Conservation (phyloP, 2,329 filamentous ascomycete species). For the Verticillium longisporum region DNA sequence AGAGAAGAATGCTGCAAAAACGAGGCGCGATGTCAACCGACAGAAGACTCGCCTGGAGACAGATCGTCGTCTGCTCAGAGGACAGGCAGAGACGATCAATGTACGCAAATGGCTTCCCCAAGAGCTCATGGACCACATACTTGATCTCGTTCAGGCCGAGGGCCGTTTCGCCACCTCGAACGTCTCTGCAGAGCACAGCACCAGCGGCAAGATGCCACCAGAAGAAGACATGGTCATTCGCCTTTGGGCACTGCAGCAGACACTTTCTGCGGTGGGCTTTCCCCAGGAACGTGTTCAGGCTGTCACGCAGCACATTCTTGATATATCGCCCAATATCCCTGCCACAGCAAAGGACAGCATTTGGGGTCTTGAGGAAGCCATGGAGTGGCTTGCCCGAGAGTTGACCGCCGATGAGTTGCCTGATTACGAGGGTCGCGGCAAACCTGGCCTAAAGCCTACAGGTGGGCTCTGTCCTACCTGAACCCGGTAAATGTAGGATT, state of each 20-base stretch:
- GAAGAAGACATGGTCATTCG: slow-evolving; percentile 76
- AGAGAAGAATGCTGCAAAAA: slow-evolving; percentile 75
- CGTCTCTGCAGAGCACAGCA: slow-evolving; percentile 31
- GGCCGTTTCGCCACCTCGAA: slow-evolving; percentile 49
- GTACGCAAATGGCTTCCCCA: slow-evolving; percentile 72
- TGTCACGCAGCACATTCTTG: slow-evolving; percentile 59
- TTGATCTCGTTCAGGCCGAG: slow-evolving; percentile 66
- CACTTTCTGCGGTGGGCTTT: slow-evolving; percentile 64
- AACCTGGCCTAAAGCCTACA: slow-evolving; percentile 25
- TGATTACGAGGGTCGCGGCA: slow-evolving; percentile 54
- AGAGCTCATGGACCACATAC: slow-evolving; percentile 70
- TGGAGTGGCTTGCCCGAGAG: slow-evolving; percentile 86
- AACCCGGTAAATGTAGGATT: neutral
- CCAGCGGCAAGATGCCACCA: slow-evolving; percentile 45
- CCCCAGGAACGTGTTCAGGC: slow-evolving; percentile 54
- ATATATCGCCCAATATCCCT: slow-evolving; percentile 57
- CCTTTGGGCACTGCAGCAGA: slow-evolving; percentile 78
- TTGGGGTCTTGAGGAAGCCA: slow-evolving; percentile 80
- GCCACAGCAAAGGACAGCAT: slow-evolving; percentile 55
- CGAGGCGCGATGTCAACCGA: slow-evolving; percentile 69
- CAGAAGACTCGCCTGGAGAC: slow-evolving; percentile 75
- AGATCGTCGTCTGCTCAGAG: slow-evolving; percentile 73
- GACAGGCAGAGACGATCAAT: slow-evolving; percentile 68
- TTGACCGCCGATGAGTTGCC: slow-evolving; percentile 63
- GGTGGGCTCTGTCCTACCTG: slow-evolving; percentile 16